Evolutionary conservation across 345 rosid species (phyloP), one percentile per base, ranked within the genome.

Genomic region (Nephelium lappaceum): DNA sequence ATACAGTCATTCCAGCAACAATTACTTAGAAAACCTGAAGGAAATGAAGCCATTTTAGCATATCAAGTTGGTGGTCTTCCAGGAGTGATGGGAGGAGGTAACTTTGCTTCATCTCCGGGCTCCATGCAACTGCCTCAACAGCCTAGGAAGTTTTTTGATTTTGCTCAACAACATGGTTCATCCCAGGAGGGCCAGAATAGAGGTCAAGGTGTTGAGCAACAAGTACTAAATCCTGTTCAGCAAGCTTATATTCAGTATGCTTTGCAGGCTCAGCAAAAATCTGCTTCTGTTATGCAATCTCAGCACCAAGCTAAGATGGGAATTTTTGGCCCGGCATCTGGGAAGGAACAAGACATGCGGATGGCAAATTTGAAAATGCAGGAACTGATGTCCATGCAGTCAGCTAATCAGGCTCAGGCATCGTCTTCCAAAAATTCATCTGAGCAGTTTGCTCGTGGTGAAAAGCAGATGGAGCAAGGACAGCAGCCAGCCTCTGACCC

Each of bases 161-260:
- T 88, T 82, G 88, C 88, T 85, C 93, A 89, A 76, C 97, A 88
- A 62, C 96, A 91, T 25, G 90, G 87, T 80, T 82, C 91, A 51
- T 62, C 90, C 31, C 98, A 89, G 83, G 99, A 93, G 45, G 89
- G 90, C 69, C 94, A 87, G 80, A 89, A 77, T 74, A 86, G 93
- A 80, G 83, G 76, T 83, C 92, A 86, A 71, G 81, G 86, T 79
- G 75, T 68, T 63, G 97, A 92, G 66, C 93, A 89, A 77, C 98
- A 92, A 82, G 82, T 71, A 71, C 73, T 91, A 70, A 97, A 86
- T 80, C 98, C 97, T 4, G 84, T 86, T 78, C 98, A 93, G 69
- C 98, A 94, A 84, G 98, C 97, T 5, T 92, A 92, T 89, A 78
- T 90, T 38, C 99, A 94, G 81, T 89, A 77, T 85, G 95, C 95